Percentiles rank a stretch among this genome's conserved stretches.
These are phyloP conservation scores for Nemania abortiva DNA, from an alignment of 2,329 filamentous ascomycete genomes.

Conservation along the genomic window DNA sequence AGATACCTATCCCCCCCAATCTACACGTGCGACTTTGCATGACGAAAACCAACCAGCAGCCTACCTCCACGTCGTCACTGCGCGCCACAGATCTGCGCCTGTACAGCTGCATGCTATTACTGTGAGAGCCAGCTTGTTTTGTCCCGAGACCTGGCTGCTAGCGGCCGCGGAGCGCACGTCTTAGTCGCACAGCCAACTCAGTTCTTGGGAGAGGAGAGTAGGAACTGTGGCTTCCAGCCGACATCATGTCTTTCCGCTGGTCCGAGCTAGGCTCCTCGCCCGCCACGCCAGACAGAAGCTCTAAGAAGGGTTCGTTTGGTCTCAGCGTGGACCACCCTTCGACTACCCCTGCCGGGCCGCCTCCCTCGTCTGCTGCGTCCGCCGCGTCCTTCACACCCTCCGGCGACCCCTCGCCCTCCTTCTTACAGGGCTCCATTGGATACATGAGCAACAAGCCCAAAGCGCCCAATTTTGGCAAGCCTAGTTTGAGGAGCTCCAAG, in stretches of 20 bases:
- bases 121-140: slow-evolving; percentile 10
- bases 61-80: not conserved
- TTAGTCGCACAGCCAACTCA: slow-evolving; percentile 18
- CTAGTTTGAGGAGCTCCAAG: slow-evolving; percentile 48
- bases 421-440: slow-evolving; percentile 66
- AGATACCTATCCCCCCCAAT: not conserved
- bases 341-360: slow-evolving; percentile 65
- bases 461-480: slow-evolving; percentile 55
- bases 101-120: slow-evolving; percentile 4
- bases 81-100: not conserved
- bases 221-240: slow-evolving; percentile 31
- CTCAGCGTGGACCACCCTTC: slow-evolving; percentile 60
- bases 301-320: slow-evolving; percentile 53
- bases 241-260: slow-evolving; percentile 53
- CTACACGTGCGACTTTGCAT: not conserved
- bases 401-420: slow-evolving; percentile 67
- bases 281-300: slow-evolving; percentile 62
- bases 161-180: slow-evolving; percentile 12
- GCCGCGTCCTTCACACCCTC: slow-evolving; percentile 67
- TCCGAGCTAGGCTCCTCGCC: slow-evolving; percentile 59
- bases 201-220: slow-evolving; percentile 29
- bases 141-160: slow-evolving; percentile 6
- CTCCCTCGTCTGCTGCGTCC: slow-evolving; percentile 55
- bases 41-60: slow-evolving; percentile 8
- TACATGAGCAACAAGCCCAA: slow-evolving; percentile 56